Conservation (phyloP, 2,329 filamentous ascomycete genomes). For the Colletotrichum sp. region DNA sequence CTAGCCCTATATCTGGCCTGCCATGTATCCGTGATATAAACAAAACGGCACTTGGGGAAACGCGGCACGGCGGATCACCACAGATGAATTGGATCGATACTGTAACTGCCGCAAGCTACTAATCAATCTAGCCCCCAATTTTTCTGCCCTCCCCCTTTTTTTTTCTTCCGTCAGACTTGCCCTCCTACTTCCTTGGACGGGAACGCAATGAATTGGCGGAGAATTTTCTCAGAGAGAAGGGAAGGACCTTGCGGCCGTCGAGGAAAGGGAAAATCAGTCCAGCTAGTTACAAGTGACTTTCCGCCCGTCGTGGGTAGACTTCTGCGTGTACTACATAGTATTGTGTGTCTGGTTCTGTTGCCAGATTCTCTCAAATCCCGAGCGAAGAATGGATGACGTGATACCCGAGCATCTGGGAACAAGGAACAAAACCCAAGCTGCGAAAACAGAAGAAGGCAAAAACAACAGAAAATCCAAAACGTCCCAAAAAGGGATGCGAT, state of each 20-base stretch:
- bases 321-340: background rate
- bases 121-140: background rate
- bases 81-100: background rate
- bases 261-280: background rate
- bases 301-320: background rate
- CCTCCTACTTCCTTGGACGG: background rate
- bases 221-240: background rate
- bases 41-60: background rate
- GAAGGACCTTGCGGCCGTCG: background rate
- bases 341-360: background rate
- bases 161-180: background rate
- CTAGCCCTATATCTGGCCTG: background rate
- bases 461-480: background rate
- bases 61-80: background rate
- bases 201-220: background rate
- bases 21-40: background rate
- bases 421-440: background rate
- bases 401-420: slow-evolving; percentile 13
- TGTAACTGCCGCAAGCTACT: background rate
- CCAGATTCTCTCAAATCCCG: background rate
- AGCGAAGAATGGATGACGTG: slow-evolving; percentile 2
- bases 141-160: background rate
- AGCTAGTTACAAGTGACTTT: background rate
- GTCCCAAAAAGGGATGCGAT: background rate
- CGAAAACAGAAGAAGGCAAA: background rate